phyloP scores from a whole-genome alignment of 306 rosid species.

The Cucurbita moschata region DNA sequence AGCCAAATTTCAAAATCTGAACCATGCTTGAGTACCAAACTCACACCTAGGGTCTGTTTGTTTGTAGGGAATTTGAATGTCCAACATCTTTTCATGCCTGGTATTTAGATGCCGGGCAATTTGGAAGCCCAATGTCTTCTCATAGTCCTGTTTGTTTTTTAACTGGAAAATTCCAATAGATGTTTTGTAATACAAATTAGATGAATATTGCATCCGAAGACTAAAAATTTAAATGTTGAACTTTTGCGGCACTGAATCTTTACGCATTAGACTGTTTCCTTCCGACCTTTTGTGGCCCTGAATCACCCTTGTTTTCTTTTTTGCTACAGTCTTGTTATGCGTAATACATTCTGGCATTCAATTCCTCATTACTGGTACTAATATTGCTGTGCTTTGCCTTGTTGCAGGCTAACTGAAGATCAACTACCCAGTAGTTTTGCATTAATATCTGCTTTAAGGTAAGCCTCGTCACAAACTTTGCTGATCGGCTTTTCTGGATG shows the following conservation, averaged over 20 bases:
- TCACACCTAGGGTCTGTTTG: not conserved
- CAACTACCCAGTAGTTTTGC: slow-evolving; percentile 9
- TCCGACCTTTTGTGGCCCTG: not conserved
- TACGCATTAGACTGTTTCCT: not conserved
- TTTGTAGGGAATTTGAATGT: not conserved
- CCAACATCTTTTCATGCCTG: not conserved
- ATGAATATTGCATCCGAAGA: not conserved
- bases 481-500: not conserved
- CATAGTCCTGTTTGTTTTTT: not conserved
- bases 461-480: slow-evolving; percentile 5
- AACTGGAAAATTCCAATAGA: not conserved
- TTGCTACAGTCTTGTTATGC: too few relatives aligned
- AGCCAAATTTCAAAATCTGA: not conserved
- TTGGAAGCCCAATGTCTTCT: not conserved
- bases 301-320: too few relatives aligned
- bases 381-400: not conserved
- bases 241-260: not conserved
- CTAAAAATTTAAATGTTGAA: not conserved
- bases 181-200: not conserved
- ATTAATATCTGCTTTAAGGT: slow-evolving; percentile 36
- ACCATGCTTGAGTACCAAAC: not conserved
- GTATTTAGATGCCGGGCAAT: not conserved
- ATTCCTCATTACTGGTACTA: not conserved
- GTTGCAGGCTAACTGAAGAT: slow-evolving; percentile 58
- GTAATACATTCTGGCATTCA: not conserved